Percentiles rank a stretch among this genome's conserved stretches.
phyloP scores from a whole-genome alignment of 1,284 basidiomycete species.

The Apiotrichum mycotoxinovorans region DNA sequence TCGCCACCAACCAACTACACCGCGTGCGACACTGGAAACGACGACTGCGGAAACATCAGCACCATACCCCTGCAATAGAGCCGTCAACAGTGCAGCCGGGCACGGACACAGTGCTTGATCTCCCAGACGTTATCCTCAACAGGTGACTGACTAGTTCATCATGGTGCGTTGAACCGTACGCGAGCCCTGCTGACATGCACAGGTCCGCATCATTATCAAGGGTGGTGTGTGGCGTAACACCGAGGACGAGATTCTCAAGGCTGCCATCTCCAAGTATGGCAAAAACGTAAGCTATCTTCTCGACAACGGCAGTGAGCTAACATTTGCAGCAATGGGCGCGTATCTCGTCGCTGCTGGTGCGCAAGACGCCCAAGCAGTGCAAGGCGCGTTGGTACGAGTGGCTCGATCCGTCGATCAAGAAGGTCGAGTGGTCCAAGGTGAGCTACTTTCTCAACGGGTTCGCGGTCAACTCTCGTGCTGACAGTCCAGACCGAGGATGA shows the following conservation, averaged over 20 bases:
- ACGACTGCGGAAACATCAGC: neutral
- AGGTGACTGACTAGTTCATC: too few relatives aligned
- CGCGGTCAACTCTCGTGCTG: neutral
- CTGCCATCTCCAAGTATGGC: slow-evolving; percentile 94
- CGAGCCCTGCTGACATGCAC: too few relatives aligned
- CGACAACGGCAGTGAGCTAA: neutral
- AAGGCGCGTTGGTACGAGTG: slow-evolving; percentile 99
- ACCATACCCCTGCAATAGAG: neutral
- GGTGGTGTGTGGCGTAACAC: slow-evolving; percentile 63
- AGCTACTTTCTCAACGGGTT: too few relatives aligned
- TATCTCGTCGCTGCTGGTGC: slow-evolving; percentile 93
- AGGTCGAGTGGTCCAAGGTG: slow-evolving; percentile 98
- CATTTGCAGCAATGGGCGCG: slow-evolving; percentile 70
- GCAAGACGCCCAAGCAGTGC: slow-evolving; percentile 99
- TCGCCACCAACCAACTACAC: neutral
- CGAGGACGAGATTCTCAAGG: slow-evolving; percentile 94
- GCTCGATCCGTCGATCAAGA: slow-evolving; percentile 99
- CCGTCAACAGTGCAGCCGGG: too few relatives aligned
- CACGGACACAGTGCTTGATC: neutral
- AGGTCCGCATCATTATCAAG: slow-evolving; percentile 87
- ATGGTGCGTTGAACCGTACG: too few relatives aligned
- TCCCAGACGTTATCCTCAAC: neutral
- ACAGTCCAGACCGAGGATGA: slow-evolving; percentile 81
- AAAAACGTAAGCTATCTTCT: slow-evolving; percentile 69
- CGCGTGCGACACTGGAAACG: neutral